Evolutionary conservation across 169 alveolate genomes (phyloP).

Genomic region (Plasmodium chabaudi): DNA sequence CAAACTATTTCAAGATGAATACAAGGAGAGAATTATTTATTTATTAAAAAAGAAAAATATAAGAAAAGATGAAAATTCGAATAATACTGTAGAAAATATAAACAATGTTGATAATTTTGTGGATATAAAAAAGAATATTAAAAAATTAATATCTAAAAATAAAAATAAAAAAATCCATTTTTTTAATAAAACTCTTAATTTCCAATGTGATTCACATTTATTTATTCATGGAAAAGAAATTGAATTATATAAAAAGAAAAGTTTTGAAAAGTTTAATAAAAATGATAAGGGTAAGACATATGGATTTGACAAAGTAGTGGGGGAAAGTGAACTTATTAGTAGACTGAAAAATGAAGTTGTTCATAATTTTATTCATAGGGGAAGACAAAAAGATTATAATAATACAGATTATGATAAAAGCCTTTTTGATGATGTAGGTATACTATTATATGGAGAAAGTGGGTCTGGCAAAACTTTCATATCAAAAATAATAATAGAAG

Average conservation of each 20-base stretch:
- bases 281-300: neutral
- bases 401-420: neutral
- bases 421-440: conserved; percentile 9
- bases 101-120: neutral
- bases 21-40: conserved; percentile 40
- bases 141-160: neutral
- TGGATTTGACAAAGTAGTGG: conserved; percentile 29
- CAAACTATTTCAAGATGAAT: conserved; percentile 46
- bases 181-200: conserved; percentile 31
- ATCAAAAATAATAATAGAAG: conserved; percentile 38
- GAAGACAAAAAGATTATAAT: neutral
- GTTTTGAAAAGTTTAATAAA: neutral
- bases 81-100: neutral
- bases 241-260: conserved; percentile 46
- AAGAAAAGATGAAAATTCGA: neutral
- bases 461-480: conserved; percentile 61
- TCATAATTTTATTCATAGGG: neutral
- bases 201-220: conserved; percentile 35
- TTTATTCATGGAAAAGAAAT: conserved; percentile 33
- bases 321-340: conserved; percentile 17
- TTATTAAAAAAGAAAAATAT: conserved; percentile 4
- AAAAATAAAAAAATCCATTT: conserved; percentile 9
- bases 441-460: conserved; percentile 45
- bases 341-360: conserved; percentile 17
- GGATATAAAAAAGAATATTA: neutral